These are phyloP conservation scores for Boletus coccyginus DNA, from an alignment of 768 basidiomycete species.

Conservation along the genomic window DNA sequence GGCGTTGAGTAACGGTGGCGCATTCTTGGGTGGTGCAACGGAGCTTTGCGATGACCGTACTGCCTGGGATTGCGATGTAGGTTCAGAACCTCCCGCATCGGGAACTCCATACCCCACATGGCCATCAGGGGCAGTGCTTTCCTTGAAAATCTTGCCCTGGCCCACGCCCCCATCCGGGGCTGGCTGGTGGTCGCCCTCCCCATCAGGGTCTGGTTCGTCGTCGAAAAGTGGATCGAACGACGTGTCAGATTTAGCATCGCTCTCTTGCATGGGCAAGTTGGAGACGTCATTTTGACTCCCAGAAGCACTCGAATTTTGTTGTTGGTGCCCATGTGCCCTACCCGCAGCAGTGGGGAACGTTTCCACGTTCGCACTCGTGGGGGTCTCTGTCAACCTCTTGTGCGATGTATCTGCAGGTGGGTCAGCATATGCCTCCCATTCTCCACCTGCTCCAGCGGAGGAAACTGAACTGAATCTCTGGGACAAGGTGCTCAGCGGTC, in stretches of 20 bases:
- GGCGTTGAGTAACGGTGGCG: slow-evolving; percentile 69
- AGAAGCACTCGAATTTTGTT: slow-evolving; percentile 17
- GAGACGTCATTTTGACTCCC: slow-evolving; percentile 24
- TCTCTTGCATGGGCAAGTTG: slow-evolving; percentile 33
- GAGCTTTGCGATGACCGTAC: slow-evolving; percentile 32
- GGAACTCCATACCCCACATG: slow-evolving; percentile 29
- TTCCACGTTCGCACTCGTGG: slow-evolving; percentile 24
- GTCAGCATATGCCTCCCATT: slow-evolving; percentile 18
- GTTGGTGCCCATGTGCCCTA: slow-evolving; percentile 16
- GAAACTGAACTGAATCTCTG: slow-evolving; percentile 26
- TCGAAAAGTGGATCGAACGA: slow-evolving; percentile 91
- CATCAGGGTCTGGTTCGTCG: slow-evolving; percentile 69
- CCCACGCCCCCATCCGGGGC: slow-evolving; percentile 17
- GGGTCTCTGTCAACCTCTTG: slow-evolving; percentile 12
- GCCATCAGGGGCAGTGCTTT: slow-evolving; percentile 6
- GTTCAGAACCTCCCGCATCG: slow-evolving; percentile 24
- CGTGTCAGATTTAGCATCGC: slow-evolving; percentile 72
- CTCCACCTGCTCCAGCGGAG: slow-evolving; percentile 25
- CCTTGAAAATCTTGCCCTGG: slow-evolving; percentile 14
- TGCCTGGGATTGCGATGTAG: slow-evolving; percentile 18
- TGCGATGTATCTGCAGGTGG: slow-evolving; percentile 2
- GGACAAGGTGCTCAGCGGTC: slow-evolving; percentile 52
- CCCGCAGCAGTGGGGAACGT: slow-evolving; percentile 14
- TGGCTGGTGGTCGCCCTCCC: slow-evolving; percentile 33
- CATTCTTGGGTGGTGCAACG: slow-evolving; percentile 65